phyloP scores from a whole-genome alignment of 73 alveolate genomes.

The Loxodes magnus region DNA sequence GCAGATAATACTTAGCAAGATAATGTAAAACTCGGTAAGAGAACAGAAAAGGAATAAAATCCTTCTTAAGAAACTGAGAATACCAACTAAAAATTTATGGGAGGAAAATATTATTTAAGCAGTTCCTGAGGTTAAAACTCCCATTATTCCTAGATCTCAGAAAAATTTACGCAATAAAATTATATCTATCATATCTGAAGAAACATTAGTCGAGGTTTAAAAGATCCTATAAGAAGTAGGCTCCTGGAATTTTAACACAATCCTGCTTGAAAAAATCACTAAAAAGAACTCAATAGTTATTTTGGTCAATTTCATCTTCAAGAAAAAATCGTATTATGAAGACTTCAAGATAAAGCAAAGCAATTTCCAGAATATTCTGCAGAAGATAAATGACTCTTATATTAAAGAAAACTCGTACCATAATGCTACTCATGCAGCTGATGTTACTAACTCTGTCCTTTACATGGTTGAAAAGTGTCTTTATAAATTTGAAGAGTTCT shows the following conservation, averaged over 20 bases:
- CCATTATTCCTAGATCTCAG: no score
- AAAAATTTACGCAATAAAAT: no score
- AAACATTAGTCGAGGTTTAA: no score
- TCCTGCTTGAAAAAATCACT: neutral
- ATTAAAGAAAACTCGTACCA: slow-evolving; percentile 49
- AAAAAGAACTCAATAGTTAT: neutral
- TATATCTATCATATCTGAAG: no score
- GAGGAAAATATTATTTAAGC: no score
- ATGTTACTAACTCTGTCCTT: slow-evolving; percentile 55
- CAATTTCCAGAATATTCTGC: slow-evolving; percentile 5
- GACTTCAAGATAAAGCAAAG: slow-evolving; percentile 15
- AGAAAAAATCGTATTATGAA: slow-evolving; percentile 15
- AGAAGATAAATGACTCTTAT: slow-evolving; percentile 11
- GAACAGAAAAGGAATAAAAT: no score
- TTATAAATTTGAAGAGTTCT: slow-evolving; percentile 51
- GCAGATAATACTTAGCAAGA: no score
- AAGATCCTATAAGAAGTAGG: no score
- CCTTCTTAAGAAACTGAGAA: no score
- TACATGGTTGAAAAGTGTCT: slow-evolving; percentile 37
- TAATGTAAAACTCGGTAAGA: no score
- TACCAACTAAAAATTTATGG: no score
- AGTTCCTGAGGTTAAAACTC: no score
- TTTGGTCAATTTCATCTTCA: neutral
- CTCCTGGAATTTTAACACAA: slow-evolving; percentile 14
- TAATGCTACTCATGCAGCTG: slow-evolving; percentile 70